Base-by-base conservation (phyloP, 768 basidiomycete genomes). In the Amyloporia xantha region DNA sequence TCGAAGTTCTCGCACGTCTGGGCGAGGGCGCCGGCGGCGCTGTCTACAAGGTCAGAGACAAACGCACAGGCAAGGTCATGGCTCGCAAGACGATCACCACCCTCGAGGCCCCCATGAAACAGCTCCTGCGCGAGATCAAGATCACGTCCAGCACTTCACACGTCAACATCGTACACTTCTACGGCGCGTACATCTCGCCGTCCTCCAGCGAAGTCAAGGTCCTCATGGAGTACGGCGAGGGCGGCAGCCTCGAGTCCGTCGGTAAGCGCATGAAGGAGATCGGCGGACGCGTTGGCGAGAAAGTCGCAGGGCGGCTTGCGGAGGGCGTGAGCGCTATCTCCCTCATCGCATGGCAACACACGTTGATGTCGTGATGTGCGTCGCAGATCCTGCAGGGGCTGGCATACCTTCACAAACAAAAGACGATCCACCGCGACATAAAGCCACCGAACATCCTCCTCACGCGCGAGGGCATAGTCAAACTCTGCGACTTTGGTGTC, bases 21-120 rank as follows among this genome's bases (percentile, higher is more conserved):
- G 96, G 96, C 17, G 93, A 97, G 61, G 96, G 96, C 36, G 91
- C 93, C 48, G 93, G 94, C 40, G 96, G 96, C 40, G 93, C 92
- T 6, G 96, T 99, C 10, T 84, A 95, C 66, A 93, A 91, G 68
- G 94, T 97, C 41, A 80, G 73, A 64, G 91, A 96, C 66, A 84
- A 75, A 61, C 83, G 85, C 47, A 89, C 82, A 1, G 81, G 80
- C 27, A 71, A 73, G 63, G 77, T 93, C 58, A 84, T 96, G 80
- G 96, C 96, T 4, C 82, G 93, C 61, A 99, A 99, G 74, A 88
- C 91, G 7, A 92, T 95, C 62, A 89, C 89, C 25, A 91, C 89
- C 9, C 82, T 82, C 48, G 87, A 90, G 59, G 95, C 91, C 40
- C 94, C 93, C 15, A 76, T 86, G 69, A 88, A 86, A 69, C 95